phyloP scores from a whole-genome alignment of 352 stramenopile genomes.

The Phytophthora tubulina region DNA sequence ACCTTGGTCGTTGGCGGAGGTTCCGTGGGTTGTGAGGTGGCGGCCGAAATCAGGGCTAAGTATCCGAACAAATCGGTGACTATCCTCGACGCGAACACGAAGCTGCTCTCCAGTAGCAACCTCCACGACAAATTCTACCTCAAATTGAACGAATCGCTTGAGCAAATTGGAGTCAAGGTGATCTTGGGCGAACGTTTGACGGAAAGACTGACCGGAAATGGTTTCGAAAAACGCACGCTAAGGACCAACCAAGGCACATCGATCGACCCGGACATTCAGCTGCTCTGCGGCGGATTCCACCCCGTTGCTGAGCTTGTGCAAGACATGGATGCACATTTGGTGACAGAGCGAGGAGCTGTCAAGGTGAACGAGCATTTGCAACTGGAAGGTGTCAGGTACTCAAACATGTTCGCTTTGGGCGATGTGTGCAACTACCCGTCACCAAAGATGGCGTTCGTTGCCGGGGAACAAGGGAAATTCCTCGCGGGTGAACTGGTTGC shows the following conservation, averaged over 20 bases:
- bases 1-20: not conserved
- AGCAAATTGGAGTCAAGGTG: slow-evolving; percentile 46
- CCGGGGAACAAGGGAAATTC: slow-evolving; percentile 47
- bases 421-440: slow-evolving; percentile 57
- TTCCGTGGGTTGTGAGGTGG: not conserved
- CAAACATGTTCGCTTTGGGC: slow-evolving; percentile 54
- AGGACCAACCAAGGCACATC: slow-evolving; percentile 55
- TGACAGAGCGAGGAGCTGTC: slow-evolving; percentile 44
- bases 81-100: not conserved
- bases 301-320: slow-evolving; percentile 36
- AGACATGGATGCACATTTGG: slow-evolving; percentile 47
- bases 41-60: not conserved
- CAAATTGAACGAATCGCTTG: slow-evolving; percentile 26
- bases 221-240: slow-evolving; percentile 50
- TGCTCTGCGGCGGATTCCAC: slow-evolving; percentile 45
- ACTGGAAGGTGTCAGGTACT: slow-evolving; percentile 48
- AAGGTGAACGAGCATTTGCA: slow-evolving; percentile 57
- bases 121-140: slow-evolving; percentile 60
- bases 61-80: not conserved
- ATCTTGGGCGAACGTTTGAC: slow-evolving; percentile 59
- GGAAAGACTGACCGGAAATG: slow-evolving; percentile 46
- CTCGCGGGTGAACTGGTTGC: slow-evolving; percentile 40
- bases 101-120: slow-evolving; percentile 19
- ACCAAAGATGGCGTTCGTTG: slow-evolving; percentile 51
- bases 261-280: slow-evolving; percentile 61